These are phyloP conservation scores for Silene coronaria DNA, from an alignment of 179 eudicot genomes.

Conservation along the genomic window DNA sequence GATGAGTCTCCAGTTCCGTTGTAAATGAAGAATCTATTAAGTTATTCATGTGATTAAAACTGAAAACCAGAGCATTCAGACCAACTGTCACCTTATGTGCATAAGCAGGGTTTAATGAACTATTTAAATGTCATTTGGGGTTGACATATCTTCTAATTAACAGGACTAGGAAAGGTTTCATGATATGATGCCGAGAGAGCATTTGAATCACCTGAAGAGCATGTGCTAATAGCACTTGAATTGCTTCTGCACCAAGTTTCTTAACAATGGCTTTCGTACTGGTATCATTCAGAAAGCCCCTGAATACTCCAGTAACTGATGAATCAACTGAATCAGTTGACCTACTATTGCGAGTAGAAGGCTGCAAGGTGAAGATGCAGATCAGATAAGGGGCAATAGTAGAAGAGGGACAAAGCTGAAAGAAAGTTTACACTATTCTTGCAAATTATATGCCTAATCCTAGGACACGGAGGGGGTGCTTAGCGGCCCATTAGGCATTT, in stretches of 20 bases:
- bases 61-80: neutral
- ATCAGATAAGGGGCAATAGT: neutral
- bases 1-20: too few relatives aligned
- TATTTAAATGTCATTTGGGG: neutral
- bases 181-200: neutral
- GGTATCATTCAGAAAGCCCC: constrained; percentile 43
- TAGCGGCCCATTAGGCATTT: neutral
- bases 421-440: neutral
- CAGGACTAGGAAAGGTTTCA: neutral
- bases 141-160: neutral
- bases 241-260: constrained; percentile 57
- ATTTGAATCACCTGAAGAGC: constrained; percentile 60
- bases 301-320: constrained; percentile 51
- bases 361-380: constrained; percentile 41
- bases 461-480: neutral
- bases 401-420: neutral
- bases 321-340: constrained; percentile 40
- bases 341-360: constrained; percentile 59
- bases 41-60: neutral
- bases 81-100: neutral
- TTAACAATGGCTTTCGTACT: constrained; percentile 52
- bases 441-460: neutral
- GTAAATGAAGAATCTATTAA: neutral
- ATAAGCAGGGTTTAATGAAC: neutral
- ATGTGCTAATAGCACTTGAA: constrained; percentile 67